These are phyloP conservation scores for Gastrolobium villosum DNA, from an alignment of 306 rosid species.

Conservation along the genomic window DNA sequence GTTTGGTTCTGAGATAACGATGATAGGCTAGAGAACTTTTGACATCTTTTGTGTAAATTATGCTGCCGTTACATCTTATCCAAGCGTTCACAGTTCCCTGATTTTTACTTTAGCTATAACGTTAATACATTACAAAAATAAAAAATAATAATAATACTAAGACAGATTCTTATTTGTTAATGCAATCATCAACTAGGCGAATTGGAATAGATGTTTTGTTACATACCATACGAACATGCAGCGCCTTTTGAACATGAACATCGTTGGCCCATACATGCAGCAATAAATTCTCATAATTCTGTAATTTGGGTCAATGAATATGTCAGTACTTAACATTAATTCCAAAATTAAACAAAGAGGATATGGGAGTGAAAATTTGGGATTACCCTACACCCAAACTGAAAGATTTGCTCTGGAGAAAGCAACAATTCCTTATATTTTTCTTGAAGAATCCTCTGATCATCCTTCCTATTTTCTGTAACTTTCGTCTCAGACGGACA, in stretches of 20 bases:
- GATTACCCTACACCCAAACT: conserved; percentile 17
- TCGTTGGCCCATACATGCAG: conserved; percentile 20
- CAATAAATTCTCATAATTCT: conserved; percentile 16
- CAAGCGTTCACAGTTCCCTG: background rate
- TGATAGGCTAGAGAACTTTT: conserved; percentile 20
- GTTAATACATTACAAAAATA: background rate
- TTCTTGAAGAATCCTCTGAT: background rate
- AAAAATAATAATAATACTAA: background rate
- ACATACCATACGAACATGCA: conserved; percentile 13
- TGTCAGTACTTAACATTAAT: background rate
- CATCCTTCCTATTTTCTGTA: background rate
- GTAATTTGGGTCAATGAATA: background rate
- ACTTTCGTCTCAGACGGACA: background rate
- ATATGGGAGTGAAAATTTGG: background rate
- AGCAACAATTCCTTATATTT: background rate
- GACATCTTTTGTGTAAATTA: conserved; percentile 24
- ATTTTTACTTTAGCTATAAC: conserved; percentile 14
- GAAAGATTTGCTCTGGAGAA: background rate
- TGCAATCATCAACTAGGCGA: background rate
- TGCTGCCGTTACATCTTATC: conserved; percentile 12
- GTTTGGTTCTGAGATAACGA: conserved; percentile 22
- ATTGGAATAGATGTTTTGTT: background rate
- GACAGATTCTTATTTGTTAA: background rate
- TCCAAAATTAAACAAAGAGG: background rate
- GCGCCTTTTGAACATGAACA: conserved; percentile 27